These are phyloP conservation scores for Anthracocystis walkeri DNA, from an alignment of 1,284 basidiomycete genomes.

Conservation along the genomic window DNA sequence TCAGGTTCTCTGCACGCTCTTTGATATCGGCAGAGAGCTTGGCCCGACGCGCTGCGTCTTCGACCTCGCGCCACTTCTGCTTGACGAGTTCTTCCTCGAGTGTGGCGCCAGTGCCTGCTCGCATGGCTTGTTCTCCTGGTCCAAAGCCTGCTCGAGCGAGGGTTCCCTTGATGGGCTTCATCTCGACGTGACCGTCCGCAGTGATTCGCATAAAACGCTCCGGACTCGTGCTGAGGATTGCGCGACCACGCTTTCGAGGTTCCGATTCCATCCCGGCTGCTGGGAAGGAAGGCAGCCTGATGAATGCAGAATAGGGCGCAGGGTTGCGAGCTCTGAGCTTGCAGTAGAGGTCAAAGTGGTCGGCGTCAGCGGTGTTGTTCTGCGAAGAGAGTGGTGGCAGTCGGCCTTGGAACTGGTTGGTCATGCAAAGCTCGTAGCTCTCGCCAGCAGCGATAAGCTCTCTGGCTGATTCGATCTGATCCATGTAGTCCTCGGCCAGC, in stretches of 20 bases:
- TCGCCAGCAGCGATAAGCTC: constrained; percentile 84
- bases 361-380: constrained; percentile 18
- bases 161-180: constrained; percentile 95
- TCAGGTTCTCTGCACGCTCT: constrained; percentile 95
- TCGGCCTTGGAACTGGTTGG: constrained; percentile 75
- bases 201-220: constrained; percentile 92
- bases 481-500: constrained; percentile 75
- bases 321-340: constrained; percentile 78
- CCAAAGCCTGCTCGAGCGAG: constrained; percentile 63
- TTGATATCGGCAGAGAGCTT: constrained; percentile 81
- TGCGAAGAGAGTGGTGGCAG: constrained; percentile 38
- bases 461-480: constrained; percentile 80
- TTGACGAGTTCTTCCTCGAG: constrained; percentile 38
- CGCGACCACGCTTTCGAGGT: constrained; percentile 72
- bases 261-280: not conserved
- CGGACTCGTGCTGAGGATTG: constrained; percentile 80
- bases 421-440: constrained; percentile 96
- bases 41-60: constrained; percentile 70
- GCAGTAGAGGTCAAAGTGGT: constrained; percentile 62
- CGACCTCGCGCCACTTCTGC: constrained; percentile 40
- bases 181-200: constrained; percentile 78
- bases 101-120: constrained; percentile 21
- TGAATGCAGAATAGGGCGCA: constrained; percentile 88
- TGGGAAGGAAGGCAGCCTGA: constrained; percentile 76
- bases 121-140: constrained; percentile 53